Evolutionary conservation across 169 alveolate species (phyloP), one percentile per base, ranked within the genome.

Genomic region (Babesia bovis): DNA sequence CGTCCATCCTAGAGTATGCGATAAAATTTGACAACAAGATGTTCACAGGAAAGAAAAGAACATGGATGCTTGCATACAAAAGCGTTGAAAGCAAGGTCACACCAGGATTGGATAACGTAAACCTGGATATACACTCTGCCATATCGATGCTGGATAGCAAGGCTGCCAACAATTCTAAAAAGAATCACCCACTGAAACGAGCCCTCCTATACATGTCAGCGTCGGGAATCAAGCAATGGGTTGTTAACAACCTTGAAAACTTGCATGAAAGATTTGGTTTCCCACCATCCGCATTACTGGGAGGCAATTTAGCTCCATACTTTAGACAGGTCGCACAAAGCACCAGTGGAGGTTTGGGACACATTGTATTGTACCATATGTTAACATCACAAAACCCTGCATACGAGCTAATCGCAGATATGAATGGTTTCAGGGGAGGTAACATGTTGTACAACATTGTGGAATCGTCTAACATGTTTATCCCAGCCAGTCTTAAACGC

Each of bases 401-500:
- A 12, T 44, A 55, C 44, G 52, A 53, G 13, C 84, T 72, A 63
- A 63, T 66, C 49, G 41, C 33, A 26, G 89, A 82, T 17, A 49
- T 84, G 67, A 78, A 33, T 41, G 63, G 73, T 66, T 52, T 88
- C 69, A 41, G 71, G 42, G 65, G 56, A 9, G 90, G 83, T 4
- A 73, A 75, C 26, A 53, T 75, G n/a, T 26, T 88, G 59, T 85
- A 83, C 50, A 71, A 81, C 61, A 65, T 88, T 50, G 90, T 85
- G 15, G 85, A 84, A 21, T 84, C 93, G n/a, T 79, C 91, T 21
- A 74, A 77, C 49, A 70, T 83, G 19, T 84, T 88, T 30, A 85
- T 84, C 23, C 93, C 93, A 4, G 79, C 59, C 44, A 88, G 81
- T 41, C 82, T 88, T n/a, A 44, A 85, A 35, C 75, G 69, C 33